Base-by-base conservation (phyloP, 2,329 filamentous ascomycete species). In the Talaromyces sp. region DNA sequence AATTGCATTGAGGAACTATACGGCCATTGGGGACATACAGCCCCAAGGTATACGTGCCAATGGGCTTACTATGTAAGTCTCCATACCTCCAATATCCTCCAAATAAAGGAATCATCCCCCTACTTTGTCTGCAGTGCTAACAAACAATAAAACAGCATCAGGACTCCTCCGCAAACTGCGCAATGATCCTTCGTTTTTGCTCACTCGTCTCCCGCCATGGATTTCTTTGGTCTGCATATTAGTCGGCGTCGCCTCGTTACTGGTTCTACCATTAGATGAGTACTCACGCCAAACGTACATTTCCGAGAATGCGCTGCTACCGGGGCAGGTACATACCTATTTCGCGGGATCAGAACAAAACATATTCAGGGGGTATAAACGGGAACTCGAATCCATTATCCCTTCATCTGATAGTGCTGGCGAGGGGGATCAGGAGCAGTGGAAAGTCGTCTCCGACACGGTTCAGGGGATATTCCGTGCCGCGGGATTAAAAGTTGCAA, bases 311-410 rank as follows among this genome's bases (percentile, higher is more conserved):
- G 95, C 95, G 11, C 87, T 99, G 38, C 83, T 99, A 15, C 95
- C 95, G 0, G 95, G 93, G 1, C 95, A 99, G 78, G 95, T 98
- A 8, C 94, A 98, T 80, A 97, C 95, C 1, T 99, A 99, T 79
- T 99, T 99, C 75, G 89, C 91, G 6, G 95, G 95, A 19, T 97
- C 92, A 77, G 95, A 99, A 76, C 93, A 98, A 81, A 91, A 97
- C 77, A 87, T 98, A 69, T 93, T 98, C 74, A 86, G 93, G 56
- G 95, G 92, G 7, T 98, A 96, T 77, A 88, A 90, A 73, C 89
- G 92, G 74, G 95, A 98, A 80, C 83, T 97, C 60, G 87, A 91
- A 70, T 83, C 80, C 8, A 74, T 72, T 74, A 59, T 78, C 31
- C 66, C 58, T 70, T 7, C 29, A 13, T 13, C n/a, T 17, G 53